phyloP scores from a whole-genome alignment of 2,329 filamentous ascomycete genomes.

The Ophiostoma pallidulum region DNA sequence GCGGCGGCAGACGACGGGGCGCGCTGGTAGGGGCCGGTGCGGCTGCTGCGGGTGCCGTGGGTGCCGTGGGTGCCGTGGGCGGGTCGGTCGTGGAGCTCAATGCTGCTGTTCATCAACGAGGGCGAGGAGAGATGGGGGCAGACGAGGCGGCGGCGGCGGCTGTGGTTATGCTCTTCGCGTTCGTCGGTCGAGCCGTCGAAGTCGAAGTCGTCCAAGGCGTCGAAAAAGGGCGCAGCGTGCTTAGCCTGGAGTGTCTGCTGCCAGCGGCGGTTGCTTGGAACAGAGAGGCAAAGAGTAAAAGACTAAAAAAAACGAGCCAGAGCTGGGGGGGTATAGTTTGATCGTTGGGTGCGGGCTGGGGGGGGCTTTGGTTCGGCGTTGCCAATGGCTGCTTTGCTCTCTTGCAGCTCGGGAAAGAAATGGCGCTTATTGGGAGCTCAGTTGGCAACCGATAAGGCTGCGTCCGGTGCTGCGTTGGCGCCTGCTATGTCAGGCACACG shows the following conservation, averaged over 20 bases:
- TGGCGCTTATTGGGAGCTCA: conserved; percentile 1
- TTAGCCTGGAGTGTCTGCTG: conserved; percentile 13
- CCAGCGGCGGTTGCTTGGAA: conserved; percentile 18
- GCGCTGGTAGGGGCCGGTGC: conserved; percentile 6
- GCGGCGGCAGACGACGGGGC: not conserved
- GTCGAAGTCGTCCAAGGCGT: not conserved
- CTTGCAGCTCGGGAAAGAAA: too few relatives aligned
- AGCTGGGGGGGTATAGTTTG: not conserved
- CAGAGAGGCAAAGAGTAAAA: too few relatives aligned
- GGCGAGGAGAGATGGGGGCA: not conserved
- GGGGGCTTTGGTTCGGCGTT: not conserved
- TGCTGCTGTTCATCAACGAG: conserved; percentile 12
- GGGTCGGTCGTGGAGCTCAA: conserved; percentile 16
- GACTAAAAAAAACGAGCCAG: not conserved
- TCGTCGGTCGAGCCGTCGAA: not conserved
- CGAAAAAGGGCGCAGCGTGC: conserved; percentile 4
- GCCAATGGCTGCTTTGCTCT: not conserved
- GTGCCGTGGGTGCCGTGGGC: conserved; percentile 16
- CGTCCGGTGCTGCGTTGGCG: not conserved
- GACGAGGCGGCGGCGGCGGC: not conserved
- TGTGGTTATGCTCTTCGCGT: not conserved
- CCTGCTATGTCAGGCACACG: conserved; percentile 4
- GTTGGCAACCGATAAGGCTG: conserved; percentile 6
- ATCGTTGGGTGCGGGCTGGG: not conserved
- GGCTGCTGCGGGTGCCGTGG: too few relatives aligned